These are phyloP conservation scores for Isabelozyma rhagii DNA, from an alignment of 805 yeast genomes.

Conservation along the genomic window DNA sequence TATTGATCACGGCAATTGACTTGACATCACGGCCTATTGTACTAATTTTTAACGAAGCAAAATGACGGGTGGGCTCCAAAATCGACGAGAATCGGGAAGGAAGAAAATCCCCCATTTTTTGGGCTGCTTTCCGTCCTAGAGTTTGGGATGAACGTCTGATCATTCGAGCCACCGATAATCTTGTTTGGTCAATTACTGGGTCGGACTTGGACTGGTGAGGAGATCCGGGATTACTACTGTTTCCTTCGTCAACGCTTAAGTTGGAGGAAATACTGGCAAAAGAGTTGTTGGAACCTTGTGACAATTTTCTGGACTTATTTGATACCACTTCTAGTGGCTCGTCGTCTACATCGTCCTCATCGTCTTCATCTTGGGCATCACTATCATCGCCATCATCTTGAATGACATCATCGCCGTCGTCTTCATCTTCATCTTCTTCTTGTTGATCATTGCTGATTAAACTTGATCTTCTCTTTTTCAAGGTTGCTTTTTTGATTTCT, in stretches of 20 bases:
- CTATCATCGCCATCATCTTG: constrained; percentile 21
- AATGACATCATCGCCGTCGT: constrained; percentile 14
- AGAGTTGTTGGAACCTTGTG: constrained; percentile 36
- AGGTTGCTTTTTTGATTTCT: constrained; percentile 2
- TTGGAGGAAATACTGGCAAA: constrained; percentile 32
- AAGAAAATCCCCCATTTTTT: constrained; percentile 80
- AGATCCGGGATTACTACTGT: background rate
- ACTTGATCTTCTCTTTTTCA: constrained; percentile 9
- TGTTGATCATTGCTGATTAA: background rate
- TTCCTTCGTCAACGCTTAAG: constrained; percentile 20
- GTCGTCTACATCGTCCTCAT: constrained; percentile 20
- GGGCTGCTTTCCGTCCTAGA: constrained; percentile 78
- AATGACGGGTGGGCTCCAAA: constrained; percentile 86
- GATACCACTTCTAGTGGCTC: constrained; percentile 18
- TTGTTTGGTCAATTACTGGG: constrained; percentile 67
- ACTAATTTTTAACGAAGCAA: constrained; percentile 76
- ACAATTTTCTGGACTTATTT: constrained; percentile 33
- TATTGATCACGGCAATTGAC: constrained; percentile 45
- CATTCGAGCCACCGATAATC: constrained; percentile 72
- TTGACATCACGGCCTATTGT: constrained; percentile 38
- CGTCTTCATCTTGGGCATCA: constrained; percentile 9
- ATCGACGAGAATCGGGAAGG: constrained; percentile 80
- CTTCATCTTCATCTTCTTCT: constrained; percentile 8
- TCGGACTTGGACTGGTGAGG: constrained; percentile 29
- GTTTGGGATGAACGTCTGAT: constrained; percentile 76